A percentile compares a stretch with the other conserved stretches of the same genome.
phyloP scores from a whole-genome alignment of 768 basidiomycete genomes.

The Crassisporium funariophilum region DNA sequence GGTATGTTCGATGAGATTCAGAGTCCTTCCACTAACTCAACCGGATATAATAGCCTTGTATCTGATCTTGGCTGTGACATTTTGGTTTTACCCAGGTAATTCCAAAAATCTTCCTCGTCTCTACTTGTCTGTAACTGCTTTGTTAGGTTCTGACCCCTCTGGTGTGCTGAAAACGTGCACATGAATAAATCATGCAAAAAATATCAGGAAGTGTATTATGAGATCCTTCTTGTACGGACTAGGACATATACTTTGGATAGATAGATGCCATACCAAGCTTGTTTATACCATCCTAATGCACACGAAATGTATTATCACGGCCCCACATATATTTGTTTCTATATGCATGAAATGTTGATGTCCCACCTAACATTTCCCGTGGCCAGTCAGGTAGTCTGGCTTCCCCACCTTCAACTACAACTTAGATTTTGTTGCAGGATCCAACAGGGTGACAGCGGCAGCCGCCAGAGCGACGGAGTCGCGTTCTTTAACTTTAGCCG shows the following conservation, averaged over 20 bases:
- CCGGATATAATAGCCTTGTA: constrained; percentile 62
- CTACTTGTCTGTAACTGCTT: too few species aligned
- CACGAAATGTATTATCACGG: too few species aligned
- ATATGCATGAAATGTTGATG: too few species aligned
- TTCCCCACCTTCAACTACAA: constrained; percentile 39
- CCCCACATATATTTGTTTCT: too few species aligned
- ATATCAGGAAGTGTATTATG: too few species aligned
- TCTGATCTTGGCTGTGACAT: constrained; percentile 67
- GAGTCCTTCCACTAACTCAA: constrained; percentile 4
- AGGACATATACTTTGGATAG: too few species aligned
- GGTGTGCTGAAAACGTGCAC: constrained; percentile 28
- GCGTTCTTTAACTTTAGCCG: constrained; percentile 87
- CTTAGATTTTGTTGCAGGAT: constrained; percentile 56
- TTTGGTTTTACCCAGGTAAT: constrained; percentile 62
- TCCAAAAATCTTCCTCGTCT: neutral
- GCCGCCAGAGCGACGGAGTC: constrained; percentile 69
- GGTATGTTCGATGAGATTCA: constrained; percentile 17
- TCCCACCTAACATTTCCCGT: too few species aligned
- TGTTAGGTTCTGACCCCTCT: constrained; percentile 34
- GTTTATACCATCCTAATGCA: too few species aligned
- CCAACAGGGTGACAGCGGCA: constrained; percentile 77
- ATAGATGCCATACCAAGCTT: too few species aligned
- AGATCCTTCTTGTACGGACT: too few species aligned
- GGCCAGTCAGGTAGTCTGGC: too few species aligned
- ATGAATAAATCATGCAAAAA: constrained; percentile 13